A percentile compares a stretch with the other conserved stretches of the same genome.
Conservation (phyloP, 352 stramenopile species). For the Phytophthora syringae region DNA sequence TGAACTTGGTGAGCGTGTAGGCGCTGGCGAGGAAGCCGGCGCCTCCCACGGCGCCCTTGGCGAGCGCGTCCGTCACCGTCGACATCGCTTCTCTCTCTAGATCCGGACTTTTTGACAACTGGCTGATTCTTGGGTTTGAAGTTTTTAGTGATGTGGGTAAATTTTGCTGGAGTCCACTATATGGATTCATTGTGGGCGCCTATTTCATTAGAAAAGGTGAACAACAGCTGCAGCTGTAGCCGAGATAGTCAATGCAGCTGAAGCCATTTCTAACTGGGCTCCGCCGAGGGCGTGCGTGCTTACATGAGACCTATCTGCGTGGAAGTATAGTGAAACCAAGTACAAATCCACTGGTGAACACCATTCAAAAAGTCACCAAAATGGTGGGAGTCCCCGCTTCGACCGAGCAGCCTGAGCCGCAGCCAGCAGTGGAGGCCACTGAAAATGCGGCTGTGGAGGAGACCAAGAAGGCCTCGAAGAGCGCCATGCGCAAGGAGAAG, state of each 20-base stretch:
- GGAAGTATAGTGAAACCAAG: conserved; percentile 20
- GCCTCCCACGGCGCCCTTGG: conserved; percentile 77
- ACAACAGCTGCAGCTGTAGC: too few relatives aligned
- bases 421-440: not conserved
- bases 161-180: not conserved
- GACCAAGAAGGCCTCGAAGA: conserved; percentile 49
- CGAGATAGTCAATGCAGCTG: too few relatives aligned
- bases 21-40: conserved; percentile 77
- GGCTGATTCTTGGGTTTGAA: conserved; percentile 20
- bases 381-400: not conserved
- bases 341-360: conserved; percentile 21
- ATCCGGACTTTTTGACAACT: conserved; percentile 29
- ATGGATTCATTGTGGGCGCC: not conserved
- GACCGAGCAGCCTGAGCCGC: conserved; percentile 1
- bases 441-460: conserved; percentile 11
- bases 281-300: not conserved
- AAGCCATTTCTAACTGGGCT: too few relatives aligned
- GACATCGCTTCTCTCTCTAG: conserved; percentile 46
- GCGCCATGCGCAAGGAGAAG: conserved; percentile 65
- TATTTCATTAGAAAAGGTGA: too few relatives aligned
- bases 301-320: not conserved
- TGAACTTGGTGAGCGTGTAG: conserved; percentile 85
- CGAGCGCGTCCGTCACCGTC: conserved; percentile 56
- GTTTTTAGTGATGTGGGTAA: conserved; percentile 13
- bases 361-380: conserved; percentile 10